A percentile compares a stretch with the other conserved stretches of the same genome.
Conservation (phyloP, 257 asterid genomes). For the Scutellaria galericulata region DNA sequence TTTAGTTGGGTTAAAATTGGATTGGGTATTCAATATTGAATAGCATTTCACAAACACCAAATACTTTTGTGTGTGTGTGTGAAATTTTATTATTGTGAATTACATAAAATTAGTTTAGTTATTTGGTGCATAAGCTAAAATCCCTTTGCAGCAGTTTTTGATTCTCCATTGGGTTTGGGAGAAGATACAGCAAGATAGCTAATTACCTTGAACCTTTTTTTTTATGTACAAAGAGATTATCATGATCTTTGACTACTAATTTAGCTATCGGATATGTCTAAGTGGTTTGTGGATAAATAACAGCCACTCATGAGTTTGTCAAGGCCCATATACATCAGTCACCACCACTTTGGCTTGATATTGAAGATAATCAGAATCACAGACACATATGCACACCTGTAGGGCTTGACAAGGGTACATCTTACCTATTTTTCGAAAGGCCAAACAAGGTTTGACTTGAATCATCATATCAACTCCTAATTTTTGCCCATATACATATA, state of each 20-base stretch:
- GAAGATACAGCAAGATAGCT: not conserved
- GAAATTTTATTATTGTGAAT: not conserved
- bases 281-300: not conserved
- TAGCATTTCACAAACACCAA: not conserved
- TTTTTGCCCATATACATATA: not conserved
- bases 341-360: not conserved
- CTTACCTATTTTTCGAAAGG: not conserved
- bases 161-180: slow-evolving; percentile 1
- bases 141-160: not conserved
- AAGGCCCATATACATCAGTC: not conserved
- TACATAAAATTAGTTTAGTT: not conserved
- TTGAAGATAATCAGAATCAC: not conserved
- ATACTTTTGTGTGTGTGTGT: not conserved
- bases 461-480: not conserved
- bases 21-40: not conserved
- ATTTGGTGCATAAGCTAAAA: not conserved
- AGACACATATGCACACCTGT: not conserved
- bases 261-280: slow-evolving; percentile 10
- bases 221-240: not conserved
- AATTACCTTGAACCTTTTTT: not conserved
- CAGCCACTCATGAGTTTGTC: not conserved
- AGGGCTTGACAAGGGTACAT: not conserved
- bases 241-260: slow-evolving; percentile 14
- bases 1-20: not conserved
- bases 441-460: not conserved